Conservation (phyloP, 2,329 filamentous ascomycete genomes). For the Trichophyton verrucosum region DNA sequence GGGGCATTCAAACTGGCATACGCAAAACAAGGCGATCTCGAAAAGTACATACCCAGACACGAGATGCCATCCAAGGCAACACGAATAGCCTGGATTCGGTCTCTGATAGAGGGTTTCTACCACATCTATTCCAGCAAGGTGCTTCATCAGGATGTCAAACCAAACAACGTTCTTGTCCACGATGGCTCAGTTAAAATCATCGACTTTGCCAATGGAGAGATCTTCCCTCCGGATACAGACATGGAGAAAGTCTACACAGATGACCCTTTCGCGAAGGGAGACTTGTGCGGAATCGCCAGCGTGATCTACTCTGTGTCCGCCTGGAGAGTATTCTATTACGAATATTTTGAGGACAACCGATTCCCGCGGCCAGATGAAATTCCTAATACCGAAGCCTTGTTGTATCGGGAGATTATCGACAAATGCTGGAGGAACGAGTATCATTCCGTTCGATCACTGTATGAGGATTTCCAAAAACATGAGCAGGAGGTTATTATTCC, state of each 20-base stretch:
- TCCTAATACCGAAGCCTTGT: slow-evolving; percentile 4
- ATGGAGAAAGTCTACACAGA: slow-evolving; percentile 11
- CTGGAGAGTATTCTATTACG: slow-evolving; percentile 12
- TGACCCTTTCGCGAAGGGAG: slow-evolving; percentile 10
- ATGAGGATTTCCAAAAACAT: slow-evolving; percentile 8
- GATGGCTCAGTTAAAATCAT: slow-evolving; percentile 6
- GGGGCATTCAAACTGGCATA: slow-evolving; percentile 14
- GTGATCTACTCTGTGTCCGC: slow-evolving; percentile 13
- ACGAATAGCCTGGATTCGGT: slow-evolving; percentile 11
- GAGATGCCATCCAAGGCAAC: slow-evolving; percentile 7
- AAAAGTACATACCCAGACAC: slow-evolving; percentile 10
- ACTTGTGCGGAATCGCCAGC: slow-evolving; percentile 13
- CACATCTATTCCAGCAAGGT: slow-evolving; percentile 13
- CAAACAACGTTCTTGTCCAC: slow-evolving; percentile 12
- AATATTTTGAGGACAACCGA: slow-evolving; percentile 11
- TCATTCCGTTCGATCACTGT: slow-evolving; percentile 5
- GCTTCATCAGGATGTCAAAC: slow-evolving; percentile 13
- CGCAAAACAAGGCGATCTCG: slow-evolving; percentile 11
- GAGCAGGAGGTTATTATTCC: not conserved
- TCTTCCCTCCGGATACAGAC: slow-evolving; percentile 10
- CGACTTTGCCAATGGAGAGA: slow-evolving; percentile 12
- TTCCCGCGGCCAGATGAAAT: slow-evolving; percentile 10
- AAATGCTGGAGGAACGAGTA: slow-evolving; percentile 12
- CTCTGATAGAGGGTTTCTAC: slow-evolving; percentile 8
- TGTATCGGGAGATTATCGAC: slow-evolving; percentile 6